These are phyloP conservation scores for Stagonosporopsis cucurbitacearum DNA, from an alignment of 2,329 filamentous ascomycete species.

Conservation along the genomic window DNA sequence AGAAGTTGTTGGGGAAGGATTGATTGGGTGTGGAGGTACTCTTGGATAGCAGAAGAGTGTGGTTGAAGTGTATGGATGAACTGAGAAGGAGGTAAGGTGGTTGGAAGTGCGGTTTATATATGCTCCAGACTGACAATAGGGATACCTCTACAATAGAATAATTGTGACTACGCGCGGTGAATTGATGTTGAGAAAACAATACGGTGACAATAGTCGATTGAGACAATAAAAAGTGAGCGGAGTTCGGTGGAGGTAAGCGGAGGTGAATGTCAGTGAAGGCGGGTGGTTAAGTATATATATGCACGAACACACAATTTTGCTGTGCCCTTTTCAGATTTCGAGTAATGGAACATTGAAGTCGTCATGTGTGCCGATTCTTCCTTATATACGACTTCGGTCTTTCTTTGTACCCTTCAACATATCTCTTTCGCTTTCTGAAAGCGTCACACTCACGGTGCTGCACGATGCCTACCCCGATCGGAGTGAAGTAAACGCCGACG, in stretches of 20 bases:
- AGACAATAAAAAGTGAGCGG: neutral
- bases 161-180: neutral
- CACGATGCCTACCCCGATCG: conserved; percentile 10
- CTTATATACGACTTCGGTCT: neutral
- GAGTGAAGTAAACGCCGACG: conserved; percentile 14
- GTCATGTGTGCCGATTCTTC: neutral
- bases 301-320: neutral
- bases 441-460: conserved; percentile 1
- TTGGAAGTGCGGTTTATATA: neutral
- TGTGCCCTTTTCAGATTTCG: neutral
- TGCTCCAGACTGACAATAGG: neutral
- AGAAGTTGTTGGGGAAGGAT: neutral
- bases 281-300: neutral
- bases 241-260: neutral
- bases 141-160: neutral
- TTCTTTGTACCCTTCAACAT: neutral
- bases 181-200: neutral
- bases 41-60: neutral
- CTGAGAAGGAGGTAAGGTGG: neutral
- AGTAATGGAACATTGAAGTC: neutral
- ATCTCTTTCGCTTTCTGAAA: neutral
- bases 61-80: neutral
- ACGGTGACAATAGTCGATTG: neutral
- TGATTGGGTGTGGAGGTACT: neutral
- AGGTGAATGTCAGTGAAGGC: neutral